phyloP scores from a whole-genome alignment of 805 yeast genomes.

The Sporopachydermia quercuum region DNA sequence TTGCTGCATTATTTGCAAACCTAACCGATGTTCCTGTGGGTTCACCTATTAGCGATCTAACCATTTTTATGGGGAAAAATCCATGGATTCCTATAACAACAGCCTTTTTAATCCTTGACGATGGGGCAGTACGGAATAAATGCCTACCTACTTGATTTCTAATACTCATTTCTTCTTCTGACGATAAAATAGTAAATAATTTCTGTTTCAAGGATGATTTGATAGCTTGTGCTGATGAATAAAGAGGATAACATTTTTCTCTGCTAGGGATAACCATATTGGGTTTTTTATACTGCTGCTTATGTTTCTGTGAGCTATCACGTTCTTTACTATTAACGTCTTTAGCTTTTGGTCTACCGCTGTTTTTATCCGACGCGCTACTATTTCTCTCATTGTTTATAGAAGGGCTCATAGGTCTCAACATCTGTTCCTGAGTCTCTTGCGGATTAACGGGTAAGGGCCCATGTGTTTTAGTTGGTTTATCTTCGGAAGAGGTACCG shows the following conservation, averaged over 20 bases:
- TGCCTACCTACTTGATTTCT: slow-evolving; percentile 16
- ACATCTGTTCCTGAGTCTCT: neutral
- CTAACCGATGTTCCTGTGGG: slow-evolving; percentile 93
- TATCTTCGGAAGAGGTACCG: slow-evolving; percentile 16
- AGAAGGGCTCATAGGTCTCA: slow-evolving; percentile 5
- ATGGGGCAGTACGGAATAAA: slow-evolving; percentile 14
- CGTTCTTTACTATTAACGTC: neutral
- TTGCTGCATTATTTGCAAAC: slow-evolving; percentile 84
- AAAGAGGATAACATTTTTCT: slow-evolving; percentile 14
- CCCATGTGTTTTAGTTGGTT: slow-evolving; percentile 14
- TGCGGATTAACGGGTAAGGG: slow-evolving; percentile 5
- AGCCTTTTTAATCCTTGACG: slow-evolving; percentile 32
- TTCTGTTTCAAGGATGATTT: slow-evolving; percentile 6
- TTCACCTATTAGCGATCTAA: slow-evolving; percentile 80
- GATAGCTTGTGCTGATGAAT: slow-evolving; percentile 9
- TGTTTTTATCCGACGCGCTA: slow-evolving; percentile 4
- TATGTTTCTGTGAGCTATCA: neutral
- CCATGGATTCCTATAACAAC: slow-evolving; percentile 92
- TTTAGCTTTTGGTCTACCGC: slow-evolving; percentile 5
- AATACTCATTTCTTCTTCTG: slow-evolving; percentile 9
- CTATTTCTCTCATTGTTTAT: slow-evolving; percentile 4
- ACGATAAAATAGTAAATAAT: neutral
- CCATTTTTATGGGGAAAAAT: slow-evolving; percentile 77
- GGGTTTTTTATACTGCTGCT: slow-evolving; percentile 7
- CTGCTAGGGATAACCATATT: slow-evolving; percentile 14